Evolutionary conservation across 1,139 yeast species (phyloP).

Genomic region (Candida mesenterica): DNA sequence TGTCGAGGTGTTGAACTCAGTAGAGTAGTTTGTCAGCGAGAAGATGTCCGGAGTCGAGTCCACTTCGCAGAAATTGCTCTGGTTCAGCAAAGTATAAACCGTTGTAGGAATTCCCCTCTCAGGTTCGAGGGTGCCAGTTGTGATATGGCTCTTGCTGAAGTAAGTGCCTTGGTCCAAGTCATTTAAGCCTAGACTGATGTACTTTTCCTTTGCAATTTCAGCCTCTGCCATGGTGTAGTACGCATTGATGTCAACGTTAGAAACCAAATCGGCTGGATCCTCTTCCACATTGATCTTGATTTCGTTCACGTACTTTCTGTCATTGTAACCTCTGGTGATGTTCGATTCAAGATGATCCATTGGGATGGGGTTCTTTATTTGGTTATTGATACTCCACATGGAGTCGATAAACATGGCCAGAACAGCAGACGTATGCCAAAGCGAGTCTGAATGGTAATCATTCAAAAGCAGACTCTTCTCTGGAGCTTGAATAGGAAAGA

Average conservation of each 20-base stretch:
- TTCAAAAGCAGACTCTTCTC: slow-evolving; percentile 5
- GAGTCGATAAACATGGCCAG: slow-evolving; percentile 33
- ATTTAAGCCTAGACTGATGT: slow-evolving; percentile 12
- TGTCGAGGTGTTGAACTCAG: slow-evolving; percentile 46
- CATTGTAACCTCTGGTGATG: slow-evolving; percentile 26
- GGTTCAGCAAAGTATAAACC: slow-evolving; percentile 17
- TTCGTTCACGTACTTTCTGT: slow-evolving; percentile 37
- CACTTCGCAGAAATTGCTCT: slow-evolving; percentile 13
- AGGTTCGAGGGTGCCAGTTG: slow-evolving; percentile 6
- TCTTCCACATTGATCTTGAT: slow-evolving; percentile 18
- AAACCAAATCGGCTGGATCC: slow-evolving; percentile 6
- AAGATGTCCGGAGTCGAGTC: slow-evolving; percentile 35
- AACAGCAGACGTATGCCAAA: slow-evolving; percentile 45
- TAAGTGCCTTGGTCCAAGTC: slow-evolving; percentile 5
- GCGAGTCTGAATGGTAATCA: slow-evolving; percentile 19
- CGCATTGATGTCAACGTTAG: slow-evolving; percentile 18
- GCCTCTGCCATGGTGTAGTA: slow-evolving; percentile 9
- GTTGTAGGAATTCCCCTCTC: slow-evolving; percentile 15
- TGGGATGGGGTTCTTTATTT: slow-evolving; percentile 16
- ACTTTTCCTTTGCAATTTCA: slow-evolving; percentile 1
- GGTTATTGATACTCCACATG: slow-evolving; percentile 40
- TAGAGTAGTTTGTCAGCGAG: slow-evolving; percentile 16
- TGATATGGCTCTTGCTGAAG: slow-evolving; percentile 17
- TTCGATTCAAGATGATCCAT: slow-evolving; percentile 37
- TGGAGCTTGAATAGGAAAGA: slow-evolving; percentile 43